Conservation (phyloP, 345 rosid genomes). For the Xanthoceras sorbifolium region DNA sequence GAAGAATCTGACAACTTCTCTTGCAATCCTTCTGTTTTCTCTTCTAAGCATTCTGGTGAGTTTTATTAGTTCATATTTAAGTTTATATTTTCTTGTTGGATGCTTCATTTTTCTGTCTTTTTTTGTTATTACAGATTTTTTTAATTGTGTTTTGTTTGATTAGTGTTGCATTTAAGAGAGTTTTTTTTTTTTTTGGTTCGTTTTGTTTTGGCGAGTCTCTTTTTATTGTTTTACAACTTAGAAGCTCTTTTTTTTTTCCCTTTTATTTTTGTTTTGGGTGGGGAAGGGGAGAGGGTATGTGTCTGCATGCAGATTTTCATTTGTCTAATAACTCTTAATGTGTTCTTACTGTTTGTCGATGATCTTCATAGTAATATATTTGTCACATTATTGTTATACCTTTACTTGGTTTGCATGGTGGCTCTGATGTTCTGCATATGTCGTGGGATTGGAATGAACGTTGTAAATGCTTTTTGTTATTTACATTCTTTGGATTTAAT, state of each 20-base stretch:
- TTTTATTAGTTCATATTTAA: background rate
- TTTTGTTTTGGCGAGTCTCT: background rate
- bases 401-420: background rate
- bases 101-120: background rate
- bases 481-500: background rate
- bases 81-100: background rate
- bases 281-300: background rate
- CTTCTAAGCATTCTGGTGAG: constrained; percentile 67
- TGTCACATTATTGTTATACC: no score
- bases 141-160: background rate
- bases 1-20: constrained; percentile 49
- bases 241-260: background rate
- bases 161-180: background rate
- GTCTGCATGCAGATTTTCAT: background rate
- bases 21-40: constrained; percentile 34
- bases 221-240: background rate
- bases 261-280: background rate
- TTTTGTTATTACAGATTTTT: background rate
- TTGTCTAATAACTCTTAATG: background rate
- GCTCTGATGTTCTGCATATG: background rate
- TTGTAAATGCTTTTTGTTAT: background rate
- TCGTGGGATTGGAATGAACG: background rate
- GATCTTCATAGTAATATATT: no score
- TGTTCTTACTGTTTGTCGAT: background rate
- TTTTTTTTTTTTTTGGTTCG: background rate